A percentile compares a stretch with the other conserved stretches of the same genome.
Conservation (phyloP, 768 basidiomycete genomes). For the Heimioporus sp. region DNA sequence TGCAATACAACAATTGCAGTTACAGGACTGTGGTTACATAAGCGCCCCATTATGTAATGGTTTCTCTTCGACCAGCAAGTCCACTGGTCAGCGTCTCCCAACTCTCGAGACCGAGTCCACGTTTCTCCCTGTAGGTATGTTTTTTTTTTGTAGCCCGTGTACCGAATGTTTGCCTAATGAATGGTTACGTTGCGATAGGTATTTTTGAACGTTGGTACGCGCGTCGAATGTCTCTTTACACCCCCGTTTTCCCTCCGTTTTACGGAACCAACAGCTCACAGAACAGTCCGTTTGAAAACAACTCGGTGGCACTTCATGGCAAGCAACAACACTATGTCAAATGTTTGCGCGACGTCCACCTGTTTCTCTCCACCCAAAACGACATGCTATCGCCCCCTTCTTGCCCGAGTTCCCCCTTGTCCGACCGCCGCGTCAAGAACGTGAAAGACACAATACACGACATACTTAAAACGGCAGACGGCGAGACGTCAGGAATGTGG, state of each 20-base stretch:
- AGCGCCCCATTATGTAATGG: too few relatives aligned
- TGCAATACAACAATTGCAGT: too few relatives aligned
- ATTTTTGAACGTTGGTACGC: background rate
- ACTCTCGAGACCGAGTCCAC: background rate
- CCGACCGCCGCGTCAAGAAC: slow-evolving; percentile 27
- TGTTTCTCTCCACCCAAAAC: slow-evolving; percentile 31
- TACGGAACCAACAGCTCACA: slow-evolving; percentile 6
- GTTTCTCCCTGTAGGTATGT: slow-evolving; percentile 6
- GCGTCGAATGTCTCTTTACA: slow-evolving; percentile 32
- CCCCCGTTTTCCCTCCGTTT: slow-evolving; percentile 31
- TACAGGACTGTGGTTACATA: too few relatives aligned
- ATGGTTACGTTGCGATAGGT: background rate
- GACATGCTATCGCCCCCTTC: slow-evolving; percentile 36
- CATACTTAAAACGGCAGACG: slow-evolving; percentile 34
- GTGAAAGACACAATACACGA: slow-evolving; percentile 35
- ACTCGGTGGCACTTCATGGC: background rate
- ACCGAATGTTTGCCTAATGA: too few relatives aligned
- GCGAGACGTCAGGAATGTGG: slow-evolving; percentile 49
- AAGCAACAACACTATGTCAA: slow-evolving; percentile 23
- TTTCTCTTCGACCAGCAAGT: too few relatives aligned
- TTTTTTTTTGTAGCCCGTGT: background rate
- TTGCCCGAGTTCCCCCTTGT: slow-evolving; percentile 31
- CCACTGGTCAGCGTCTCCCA: too few relatives aligned
- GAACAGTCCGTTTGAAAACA: slow-evolving; percentile 5
- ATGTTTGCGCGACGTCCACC: slow-evolving; percentile 28